Evolutionary conservation across 495 filamentous ascomycete species (phyloP).

Genomic region (Lasiosphaeria ovina): DNA sequence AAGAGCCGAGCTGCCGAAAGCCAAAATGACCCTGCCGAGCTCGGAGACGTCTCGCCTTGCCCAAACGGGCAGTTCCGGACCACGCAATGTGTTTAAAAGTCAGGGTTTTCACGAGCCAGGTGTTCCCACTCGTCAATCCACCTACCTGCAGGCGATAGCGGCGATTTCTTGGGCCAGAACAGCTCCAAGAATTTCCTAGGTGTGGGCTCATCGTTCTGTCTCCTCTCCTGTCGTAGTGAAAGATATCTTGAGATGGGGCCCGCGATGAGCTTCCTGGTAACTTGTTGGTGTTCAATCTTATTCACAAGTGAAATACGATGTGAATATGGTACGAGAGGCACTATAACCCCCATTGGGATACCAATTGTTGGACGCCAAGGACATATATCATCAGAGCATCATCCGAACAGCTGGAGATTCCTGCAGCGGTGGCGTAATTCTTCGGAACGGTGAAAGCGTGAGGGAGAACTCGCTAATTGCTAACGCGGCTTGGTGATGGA

Average conservation of each 20-base stretch:
- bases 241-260: too few relatives aligned
- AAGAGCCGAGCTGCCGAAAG: neutral
- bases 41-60: slow-evolving; percentile 3
- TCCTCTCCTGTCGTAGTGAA: too few relatives aligned
- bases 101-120: slow-evolving; percentile 12
- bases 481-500: slow-evolving; percentile 29
- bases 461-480: slow-evolving; percentile 18
- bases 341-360: neutral
- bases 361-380: too few relatives aligned
- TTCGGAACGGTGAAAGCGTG: neutral
- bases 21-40: neutral
- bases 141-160: neutral
- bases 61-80: slow-evolving; percentile 7
- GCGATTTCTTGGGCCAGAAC: neutral
- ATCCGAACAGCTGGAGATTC: neutral
- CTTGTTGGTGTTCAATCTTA: too few relatives aligned
- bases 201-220: too few relatives aligned
- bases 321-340: neutral
- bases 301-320: too few relatives aligned
- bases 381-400: too few relatives aligned
- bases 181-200: neutral
- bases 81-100: neutral
- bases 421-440: neutral
- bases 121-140: slow-evolving; percentile 20
- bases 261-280: too few relatives aligned